A percentile compares a stretch with the other conserved stretches of the same genome.
phyloP scores from a whole-genome alignment of 2,329 filamentous ascomycete species.

The Pseudogymnoascus verrucosus region DNA sequence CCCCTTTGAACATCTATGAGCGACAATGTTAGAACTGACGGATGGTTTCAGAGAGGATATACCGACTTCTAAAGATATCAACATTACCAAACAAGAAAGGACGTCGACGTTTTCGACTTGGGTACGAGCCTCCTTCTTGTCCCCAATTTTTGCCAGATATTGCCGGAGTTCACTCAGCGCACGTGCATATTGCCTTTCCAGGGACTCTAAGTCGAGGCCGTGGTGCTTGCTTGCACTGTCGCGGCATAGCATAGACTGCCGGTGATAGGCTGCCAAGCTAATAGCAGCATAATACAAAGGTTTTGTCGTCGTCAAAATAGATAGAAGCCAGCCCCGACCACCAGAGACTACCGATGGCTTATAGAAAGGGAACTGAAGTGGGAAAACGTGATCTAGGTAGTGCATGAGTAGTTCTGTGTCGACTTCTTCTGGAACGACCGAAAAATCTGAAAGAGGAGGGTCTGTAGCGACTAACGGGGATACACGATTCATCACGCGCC shows the following conservation, averaged over 20 bases:
- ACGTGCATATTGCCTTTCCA: conserved; percentile 27
- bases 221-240: conserved; percentile 17
- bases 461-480: neutral
- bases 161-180: conserved; percentile 30
- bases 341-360: conserved; percentile 44
- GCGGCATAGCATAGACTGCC: conserved; percentile 36
- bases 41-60: neutral
- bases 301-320: conserved; percentile 46
- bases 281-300: conserved; percentile 48
- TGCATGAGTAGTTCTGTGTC: conserved; percentile 39
- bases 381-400: conserved; percentile 54
- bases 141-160: conserved; percentile 18
- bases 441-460: neutral
- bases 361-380: conserved; percentile 56
- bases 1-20: conserved; percentile 27
- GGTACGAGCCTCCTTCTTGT: conserved; percentile 39
- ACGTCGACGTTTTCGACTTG: conserved; percentile 45
- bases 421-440: neutral
- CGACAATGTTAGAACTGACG: neutral
- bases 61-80: conserved; percentile 16
- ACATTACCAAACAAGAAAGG: conserved; percentile 20
- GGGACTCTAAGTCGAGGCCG: neutral
- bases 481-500: neutral
- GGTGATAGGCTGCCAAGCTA: conserved; percentile 48
- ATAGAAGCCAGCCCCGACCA: conserved; percentile 52